A percentile compares a stretch with the other conserved stretches of the same genome.
phyloP scores from a whole-genome alignment of 2,329 filamentous ascomycete species.

The Sphaerulina vaccinii region DNA sequence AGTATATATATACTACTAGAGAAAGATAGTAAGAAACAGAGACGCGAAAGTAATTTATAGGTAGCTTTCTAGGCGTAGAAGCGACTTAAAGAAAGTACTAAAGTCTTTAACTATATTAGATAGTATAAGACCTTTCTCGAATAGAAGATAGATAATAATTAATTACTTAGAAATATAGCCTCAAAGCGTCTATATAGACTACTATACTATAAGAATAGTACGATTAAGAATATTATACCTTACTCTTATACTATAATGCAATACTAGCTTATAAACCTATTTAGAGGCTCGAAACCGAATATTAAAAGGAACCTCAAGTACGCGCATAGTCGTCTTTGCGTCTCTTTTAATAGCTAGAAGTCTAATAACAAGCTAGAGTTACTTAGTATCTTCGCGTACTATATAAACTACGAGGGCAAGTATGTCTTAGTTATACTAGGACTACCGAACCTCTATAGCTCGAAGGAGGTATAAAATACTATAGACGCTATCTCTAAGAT shows the following conservation, averaged over 20 bases:
- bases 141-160: too few species aligned
- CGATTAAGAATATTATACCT: not conserved
- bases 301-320: not conserved
- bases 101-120: not conserved
- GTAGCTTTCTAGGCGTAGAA: not conserved
- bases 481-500: not conserved
- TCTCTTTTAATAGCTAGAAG: conserved; percentile 1
- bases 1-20: not conserved
- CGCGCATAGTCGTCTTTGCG: not conserved
- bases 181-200: not conserved
- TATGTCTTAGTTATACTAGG: not conserved
- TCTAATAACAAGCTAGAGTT: not conserved
- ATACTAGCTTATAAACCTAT: not conserved
- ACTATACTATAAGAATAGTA: not conserved
- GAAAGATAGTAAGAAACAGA: not conserved
- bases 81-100: not conserved
- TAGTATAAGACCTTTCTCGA: not conserved
- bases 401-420: not conserved
- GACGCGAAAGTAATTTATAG: not conserved
- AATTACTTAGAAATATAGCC: not conserved
- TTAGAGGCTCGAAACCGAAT: not conserved
- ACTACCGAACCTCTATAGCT: not conserved
- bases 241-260: not conserved
- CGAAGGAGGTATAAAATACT: not conserved
- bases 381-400: not conserved